Conservation (phyloP, 2,329 filamentous ascomycete genomes). For the Cryphonectria radicalis region DNA sequence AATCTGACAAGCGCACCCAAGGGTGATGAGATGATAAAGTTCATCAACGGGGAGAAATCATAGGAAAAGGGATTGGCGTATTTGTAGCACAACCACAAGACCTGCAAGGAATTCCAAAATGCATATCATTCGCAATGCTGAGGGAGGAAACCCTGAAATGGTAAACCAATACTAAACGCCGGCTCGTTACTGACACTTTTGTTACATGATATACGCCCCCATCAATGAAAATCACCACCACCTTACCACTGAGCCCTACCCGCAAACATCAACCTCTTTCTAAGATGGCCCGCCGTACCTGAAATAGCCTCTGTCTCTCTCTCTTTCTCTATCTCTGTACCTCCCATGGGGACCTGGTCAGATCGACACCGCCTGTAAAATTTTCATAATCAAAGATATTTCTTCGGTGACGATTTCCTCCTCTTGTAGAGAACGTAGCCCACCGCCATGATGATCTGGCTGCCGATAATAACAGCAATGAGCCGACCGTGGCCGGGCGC, state of each 20-base stretch:
- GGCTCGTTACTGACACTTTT: conserved; percentile 6
- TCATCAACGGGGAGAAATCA: conserved; percentile 52
- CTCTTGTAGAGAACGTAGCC: conserved; percentile 81
- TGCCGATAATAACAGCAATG: conserved; percentile 73
- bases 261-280: not conserved
- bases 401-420: conserved; percentile 81
- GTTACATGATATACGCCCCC: conserved; percentile 13
- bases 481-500: conserved; percentile 56
- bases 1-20: conserved; percentile 84
- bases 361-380: not conserved
- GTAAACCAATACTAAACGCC: conserved; percentile 25
- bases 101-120: not conserved
- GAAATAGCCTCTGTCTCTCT: not conserved
- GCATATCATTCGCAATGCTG: conserved; percentile 26
- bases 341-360: not conserved
- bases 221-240: not conserved
- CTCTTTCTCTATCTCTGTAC: not conserved
- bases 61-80: not conserved
- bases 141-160: conserved; percentile 24
- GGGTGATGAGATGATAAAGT: conserved; percentile 68
- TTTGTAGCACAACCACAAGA: not conserved
- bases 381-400: conserved; percentile 71
- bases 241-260: not conserved
- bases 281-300: not conserved
- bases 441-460: conserved; percentile 72